Base-by-base conservation (phyloP, 306 rosid genomes). In the Castanea mollissima region DNA sequence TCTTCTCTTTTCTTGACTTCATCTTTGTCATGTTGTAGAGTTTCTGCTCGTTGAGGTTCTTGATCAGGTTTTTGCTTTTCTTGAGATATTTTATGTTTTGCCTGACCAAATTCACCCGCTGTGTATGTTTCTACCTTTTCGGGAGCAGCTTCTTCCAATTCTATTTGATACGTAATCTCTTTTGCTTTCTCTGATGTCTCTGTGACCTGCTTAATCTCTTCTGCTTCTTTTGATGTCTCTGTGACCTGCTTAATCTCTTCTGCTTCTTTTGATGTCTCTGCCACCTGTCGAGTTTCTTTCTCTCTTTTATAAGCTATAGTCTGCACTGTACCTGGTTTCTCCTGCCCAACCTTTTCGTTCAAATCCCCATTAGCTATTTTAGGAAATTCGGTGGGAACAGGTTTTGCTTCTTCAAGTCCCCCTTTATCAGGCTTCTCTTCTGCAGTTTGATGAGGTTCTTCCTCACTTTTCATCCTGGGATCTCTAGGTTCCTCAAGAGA, bases 1-100 rank as follows among this genome's bases (percentile, higher is more conserved):
- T 71, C 75, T 73, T 81, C 84, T 19, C 52, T 8, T 19, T 55
- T 76, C 8, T 2, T 57, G 32, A 64, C 35, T 34, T 76, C 35
- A 38, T 80, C 19, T 68, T 27, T 56, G 49, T 49, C 73, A 12
- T 35, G 38, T 14, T 75, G 55, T 35, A 73, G 41, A 76, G 63
- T 65, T 69, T 64, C 68, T 41, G 23, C 59, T 69, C 65, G 44
- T 76, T 77, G 72, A 20, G 64, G 68, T 23, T 79, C 83, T 80
- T 70, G 68, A 4, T 67, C 23, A 49, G 16, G 21, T 82, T 72
- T 69, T 51, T 71, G 35, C 29, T 49, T 35, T 46, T 46, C 80
- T 73, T 49, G 31, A 23, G 57, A 20, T 34, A 29, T 80, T 67
- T 41, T 25, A 49, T 78, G 23, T 65, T 56, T 32, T 32, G 31